Percentiles rank a stretch among this genome's conserved stretches.
These are phyloP conservation scores for Globisporangium cylindrosporum DNA, from an alignment of 352 stramenopile genomes.

Conservation along the genomic window DNA sequence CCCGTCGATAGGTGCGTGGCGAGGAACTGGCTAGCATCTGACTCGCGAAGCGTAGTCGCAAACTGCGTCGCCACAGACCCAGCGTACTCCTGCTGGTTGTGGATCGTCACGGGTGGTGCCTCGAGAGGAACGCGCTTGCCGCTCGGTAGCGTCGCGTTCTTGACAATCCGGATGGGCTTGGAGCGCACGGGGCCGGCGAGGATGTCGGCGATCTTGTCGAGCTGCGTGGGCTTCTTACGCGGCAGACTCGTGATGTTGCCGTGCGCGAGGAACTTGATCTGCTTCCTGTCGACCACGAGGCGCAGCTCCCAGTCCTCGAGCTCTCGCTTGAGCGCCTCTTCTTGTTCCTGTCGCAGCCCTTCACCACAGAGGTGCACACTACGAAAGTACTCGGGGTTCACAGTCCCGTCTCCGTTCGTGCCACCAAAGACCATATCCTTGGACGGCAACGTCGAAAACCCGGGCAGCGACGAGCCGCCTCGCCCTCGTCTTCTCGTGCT, in stretches of 20 bases:
- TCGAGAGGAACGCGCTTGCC: constrained; percentile 67
- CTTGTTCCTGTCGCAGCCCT: constrained; percentile 66
- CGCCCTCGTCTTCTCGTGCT: neutral
- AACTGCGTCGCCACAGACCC: constrained; percentile 53
- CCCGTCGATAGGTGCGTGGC: constrained; percentile 29
- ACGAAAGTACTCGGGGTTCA: constrained; percentile 78
- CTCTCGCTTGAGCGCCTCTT: constrained; percentile 62
- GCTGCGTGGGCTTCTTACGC: constrained; percentile 48
- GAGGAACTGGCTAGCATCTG: constrained; percentile 36
- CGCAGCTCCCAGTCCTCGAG: constrained; percentile 68
- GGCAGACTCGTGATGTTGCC: constrained; percentile 77
- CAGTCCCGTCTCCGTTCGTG: constrained; percentile 64
- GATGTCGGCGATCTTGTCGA: constrained; percentile 83
- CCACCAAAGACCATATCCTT: constrained; percentile 88
- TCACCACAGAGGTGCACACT: constrained; percentile 88
- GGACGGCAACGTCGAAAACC: constrained; percentile 84
- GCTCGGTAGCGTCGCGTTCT: constrained; percentile 69
- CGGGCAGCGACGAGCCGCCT: constrained; percentile 8
- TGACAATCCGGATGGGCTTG: constrained; percentile 75
- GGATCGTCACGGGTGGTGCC: constrained; percentile 54
- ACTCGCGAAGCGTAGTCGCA: constrained; percentile 38
- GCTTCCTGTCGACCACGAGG: constrained; percentile 84
- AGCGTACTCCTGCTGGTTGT: constrained; percentile 60
- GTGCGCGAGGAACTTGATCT: constrained; percentile 86
- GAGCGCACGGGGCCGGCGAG: constrained; percentile 46